phyloP scores from a whole-genome alignment of 2,329 filamentous ascomycete species.

The Arthrinium phaeospermum region DNA sequence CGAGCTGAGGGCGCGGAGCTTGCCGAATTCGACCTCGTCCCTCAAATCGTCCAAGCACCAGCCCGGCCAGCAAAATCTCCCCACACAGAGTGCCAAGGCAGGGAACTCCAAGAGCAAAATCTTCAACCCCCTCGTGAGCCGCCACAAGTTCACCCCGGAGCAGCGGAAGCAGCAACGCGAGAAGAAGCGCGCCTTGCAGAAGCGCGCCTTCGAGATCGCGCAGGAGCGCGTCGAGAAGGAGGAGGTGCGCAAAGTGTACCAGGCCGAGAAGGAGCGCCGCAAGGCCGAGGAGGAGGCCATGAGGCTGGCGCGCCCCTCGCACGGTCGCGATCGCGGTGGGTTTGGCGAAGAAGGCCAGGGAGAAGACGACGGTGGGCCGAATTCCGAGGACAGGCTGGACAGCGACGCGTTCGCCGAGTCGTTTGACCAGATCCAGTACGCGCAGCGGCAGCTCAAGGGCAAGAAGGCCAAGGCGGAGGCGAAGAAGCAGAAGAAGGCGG shows the following conservation, averaged over 20 bases:
- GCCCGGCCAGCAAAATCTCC: too few relatives aligned
- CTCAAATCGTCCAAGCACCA: not conserved
- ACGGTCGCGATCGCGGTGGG: not conserved
- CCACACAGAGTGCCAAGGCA: too few relatives aligned
- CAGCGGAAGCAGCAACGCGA: not conserved
- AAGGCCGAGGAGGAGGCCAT: not conserved
- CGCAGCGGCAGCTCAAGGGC: constrained; percentile 8
- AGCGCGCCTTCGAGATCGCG: not conserved
- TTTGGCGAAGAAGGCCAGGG: not conserved
- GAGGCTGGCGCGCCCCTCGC: not conserved
- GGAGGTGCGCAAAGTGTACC: too few relatives aligned
- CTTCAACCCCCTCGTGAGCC: not conserved
- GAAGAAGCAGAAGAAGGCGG: constrained; percentile 10
- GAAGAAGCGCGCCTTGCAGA: not conserved
- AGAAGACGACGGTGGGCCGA: not conserved
- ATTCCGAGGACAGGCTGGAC: not conserved
- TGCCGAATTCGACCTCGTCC: not conserved
- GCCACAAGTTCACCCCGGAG: not conserved
- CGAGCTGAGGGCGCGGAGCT: not conserved
- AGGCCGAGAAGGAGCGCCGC: not conserved
- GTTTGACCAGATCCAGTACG: not conserved
- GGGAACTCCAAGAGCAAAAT: not conserved
- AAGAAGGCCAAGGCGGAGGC: constrained; percentile 9
- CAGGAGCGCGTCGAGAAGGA: not conserved
- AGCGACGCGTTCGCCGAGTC: not conserved